Percentiles rank a stretch among this genome's conserved stretches.
Conservation (phyloP, 176 grass and related monocot species). For the Eleusine indica region DNA sequence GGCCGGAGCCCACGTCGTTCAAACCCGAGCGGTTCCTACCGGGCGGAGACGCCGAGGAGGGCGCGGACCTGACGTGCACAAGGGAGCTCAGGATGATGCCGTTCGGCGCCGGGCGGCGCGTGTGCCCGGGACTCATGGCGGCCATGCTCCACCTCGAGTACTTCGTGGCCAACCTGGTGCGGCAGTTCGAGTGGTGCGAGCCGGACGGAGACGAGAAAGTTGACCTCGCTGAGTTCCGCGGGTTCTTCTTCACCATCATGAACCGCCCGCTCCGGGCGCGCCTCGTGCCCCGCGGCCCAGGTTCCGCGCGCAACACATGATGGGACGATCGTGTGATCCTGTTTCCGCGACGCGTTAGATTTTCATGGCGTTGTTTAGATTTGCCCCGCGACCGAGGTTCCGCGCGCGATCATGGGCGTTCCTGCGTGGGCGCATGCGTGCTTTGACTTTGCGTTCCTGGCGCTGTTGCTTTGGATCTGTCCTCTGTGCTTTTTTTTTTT, state of each 20-base stretch:
- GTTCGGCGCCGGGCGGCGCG: constrained; percentile 51
- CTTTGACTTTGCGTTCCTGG: too few species aligned
- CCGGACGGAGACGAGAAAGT: constrained; percentile 44
- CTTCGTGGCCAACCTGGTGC: constrained; percentile 58
- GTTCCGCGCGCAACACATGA: too few species aligned
- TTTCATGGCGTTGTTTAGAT: too few species aligned
- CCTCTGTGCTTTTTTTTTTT: too few species aligned
- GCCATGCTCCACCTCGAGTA: constrained; percentile 72
- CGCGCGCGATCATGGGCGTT: too few species aligned
- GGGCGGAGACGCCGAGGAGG: constrained; percentile 48
- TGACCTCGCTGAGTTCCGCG: constrained; percentile 53
- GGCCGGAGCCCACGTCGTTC: constrained; percentile 30
- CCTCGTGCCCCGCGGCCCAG: not conserved
- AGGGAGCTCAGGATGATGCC: constrained; percentile 77
- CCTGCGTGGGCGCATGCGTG: too few species aligned
- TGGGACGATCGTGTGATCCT: too few species aligned
- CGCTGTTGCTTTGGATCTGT: too few species aligned
- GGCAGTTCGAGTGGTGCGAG: constrained; percentile 59
- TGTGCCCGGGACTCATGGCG: constrained; percentile 52
- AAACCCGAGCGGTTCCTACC: constrained; percentile 50
- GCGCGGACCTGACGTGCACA: constrained; percentile 45
- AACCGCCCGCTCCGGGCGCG: constrained; percentile 49
- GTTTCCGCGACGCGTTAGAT: too few species aligned
- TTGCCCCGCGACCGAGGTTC: too few species aligned
- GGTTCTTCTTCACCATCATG: constrained; percentile 56